Base-by-base conservation (phyloP, 2,329 filamentous ascomycete genomes). In the Colletotrichum camelliae region DNA sequence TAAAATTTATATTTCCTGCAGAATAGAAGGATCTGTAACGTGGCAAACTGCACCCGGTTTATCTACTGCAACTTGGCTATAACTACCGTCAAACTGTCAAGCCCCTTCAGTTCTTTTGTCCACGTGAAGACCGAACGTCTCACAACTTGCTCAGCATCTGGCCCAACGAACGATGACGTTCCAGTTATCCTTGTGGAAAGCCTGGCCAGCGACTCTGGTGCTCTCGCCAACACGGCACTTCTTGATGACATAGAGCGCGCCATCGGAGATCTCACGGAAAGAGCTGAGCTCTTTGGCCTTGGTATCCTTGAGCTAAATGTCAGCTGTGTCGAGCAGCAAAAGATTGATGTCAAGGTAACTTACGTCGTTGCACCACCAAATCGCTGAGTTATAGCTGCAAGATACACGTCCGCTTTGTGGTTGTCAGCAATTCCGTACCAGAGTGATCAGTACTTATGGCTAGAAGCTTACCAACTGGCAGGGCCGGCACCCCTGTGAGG, bases 291-390 rank as follows among this genome's bases (percentile, higher is more conserved):
- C 65, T 21, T 68, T 66, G 12, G 67, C 15, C 37, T 55, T 60
- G 5, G n/a, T 27, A 7, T 64, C 37, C 58, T 69, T 2, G 6
- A 2, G 84, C 27, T 4, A 15, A 7, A 12, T 6, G 3, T 62
- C 10, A 31, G 48, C 43, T 18, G 13, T 10, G 5, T 35, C n/a
- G 12, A 7, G 24, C 0, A 7, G 4, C 21, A 31, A 67, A 37
- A 4, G 3, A 18, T 27, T 9, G 7, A 37, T 37, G 5, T 1
- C 1, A 8, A 24, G 13, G 12, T 15, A 2, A 37, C 77, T 73
- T 64, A 80, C 79, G 18, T 80, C 76, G 62, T 81, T 81, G 67
- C 80, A 81, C 79, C 79, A 80, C n/a, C 52, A 78, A 57, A 81
- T 80, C 5, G 73, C 79, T 3, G 77, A 65, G 1, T 67, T 65